A percentile compares a stretch with the other conserved stretches of the same genome.
These are phyloP conservation scores for Nakazawaea ishiwadae DNA, from an alignment of 805 yeast species.

Conservation along the genomic window DNA sequence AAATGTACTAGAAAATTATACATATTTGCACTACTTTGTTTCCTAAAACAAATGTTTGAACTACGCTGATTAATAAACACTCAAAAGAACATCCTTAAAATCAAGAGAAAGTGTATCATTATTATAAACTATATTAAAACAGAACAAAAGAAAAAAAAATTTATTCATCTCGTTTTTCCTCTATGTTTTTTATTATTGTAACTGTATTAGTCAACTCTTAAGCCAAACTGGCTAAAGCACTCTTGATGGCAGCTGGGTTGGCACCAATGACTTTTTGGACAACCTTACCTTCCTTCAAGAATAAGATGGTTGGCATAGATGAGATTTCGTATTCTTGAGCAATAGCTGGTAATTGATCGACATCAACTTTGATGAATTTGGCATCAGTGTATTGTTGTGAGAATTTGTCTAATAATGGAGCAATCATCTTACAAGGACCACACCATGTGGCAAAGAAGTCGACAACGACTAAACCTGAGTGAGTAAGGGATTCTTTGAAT, in stretches of 20 bases:
- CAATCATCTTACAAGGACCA: conserved; percentile 97
- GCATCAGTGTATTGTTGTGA: conserved; percentile 61
- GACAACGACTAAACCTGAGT: conserved; percentile 76
- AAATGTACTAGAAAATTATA: no score
- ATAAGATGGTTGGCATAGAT: conserved; percentile 60
- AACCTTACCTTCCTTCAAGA: conserved; percentile 79
- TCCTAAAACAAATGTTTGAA: no score
- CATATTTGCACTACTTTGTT: no score
- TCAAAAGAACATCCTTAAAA: no score
- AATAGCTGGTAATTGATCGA: conserved; percentile 74
- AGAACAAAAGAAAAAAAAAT: no score
- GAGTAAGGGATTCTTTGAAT: conserved; percentile 60
- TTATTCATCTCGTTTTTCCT: no score
- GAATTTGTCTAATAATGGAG: conserved; percentile 87
- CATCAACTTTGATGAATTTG: conserved; percentile 86
- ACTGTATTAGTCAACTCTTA: no score
- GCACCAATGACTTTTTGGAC: conserved; percentile 86
- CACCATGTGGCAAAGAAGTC: conserved; percentile 99
- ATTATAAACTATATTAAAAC: no score
- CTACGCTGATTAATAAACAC: no score
- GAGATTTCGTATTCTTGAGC: conserved; percentile 60
- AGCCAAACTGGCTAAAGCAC: conserved; percentile 35
- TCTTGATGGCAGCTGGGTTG: conserved; percentile 78
- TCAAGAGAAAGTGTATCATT: no score
- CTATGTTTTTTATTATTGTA: no score